Evolutionary conservation across 257 asterid genomes (phyloP), one percentile per base, ranked within the genome.

Genomic region (Craterostigma plantagineum): DNA sequence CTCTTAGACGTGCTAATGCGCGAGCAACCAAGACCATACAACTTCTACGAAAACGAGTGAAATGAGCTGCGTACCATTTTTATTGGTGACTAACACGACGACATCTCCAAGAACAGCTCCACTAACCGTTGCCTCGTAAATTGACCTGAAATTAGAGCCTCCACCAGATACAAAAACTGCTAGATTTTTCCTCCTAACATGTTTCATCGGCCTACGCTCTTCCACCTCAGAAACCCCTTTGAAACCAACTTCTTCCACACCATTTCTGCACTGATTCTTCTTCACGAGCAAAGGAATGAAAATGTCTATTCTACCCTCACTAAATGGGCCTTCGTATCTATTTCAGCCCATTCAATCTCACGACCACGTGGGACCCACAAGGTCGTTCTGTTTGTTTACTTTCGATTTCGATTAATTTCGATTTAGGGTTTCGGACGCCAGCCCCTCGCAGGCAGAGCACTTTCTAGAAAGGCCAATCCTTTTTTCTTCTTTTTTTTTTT

Each of bases 111-210:
- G 60, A 48, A 86, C 65, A 43, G 53, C 42, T 33, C 93, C 95
- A 51, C 35, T 38, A 42, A 55, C 44, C 23, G 66, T 61, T 1
- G 83, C 92, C 55, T 76, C 76, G 45, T 76, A 63, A 42, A 87
- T 69, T 7, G 95, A 66, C 74, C 69, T 63, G 71, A 87, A 87
- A 71, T 87, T 87, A 48, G 98, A 87, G 60, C 95, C 98, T 35
- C 93, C 91, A 18, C 95, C 98, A 0, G 98, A 87, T 11, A 87
- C 93, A 46, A 87, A 87, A 51, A 87, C 86, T 4, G 91, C 95
- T 44, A 87, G 48, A 10, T 61, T 87, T 56, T 82, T 87, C 75
- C 67, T 66, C 46, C 34, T 57, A 46, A 68, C 17, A 54, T 60
- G 50, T 15, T 53, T 37, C 39, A 48, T 54, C 8, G 46, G 37